Evolutionary conservation across 495 filamentous ascomycete genomes (phyloP).

Genomic region (Trichoderma reesei): DNA sequence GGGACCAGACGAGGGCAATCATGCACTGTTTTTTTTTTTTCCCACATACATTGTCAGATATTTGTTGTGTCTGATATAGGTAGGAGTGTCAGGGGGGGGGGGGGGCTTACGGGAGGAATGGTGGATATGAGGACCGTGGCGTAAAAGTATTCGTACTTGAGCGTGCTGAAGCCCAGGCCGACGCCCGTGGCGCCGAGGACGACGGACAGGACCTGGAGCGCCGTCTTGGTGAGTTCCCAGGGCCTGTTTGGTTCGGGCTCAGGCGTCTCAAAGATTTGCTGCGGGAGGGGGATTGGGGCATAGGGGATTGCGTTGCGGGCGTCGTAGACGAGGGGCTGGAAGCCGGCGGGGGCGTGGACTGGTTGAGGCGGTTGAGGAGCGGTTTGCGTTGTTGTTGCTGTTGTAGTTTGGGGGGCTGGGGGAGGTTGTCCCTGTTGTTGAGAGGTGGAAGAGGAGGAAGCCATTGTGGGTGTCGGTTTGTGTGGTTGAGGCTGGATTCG

Average conservation of each 20-base stretch:
- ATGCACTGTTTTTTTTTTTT: conserved; percentile 18
- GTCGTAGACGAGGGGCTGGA: background rate
- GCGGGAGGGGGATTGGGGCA: background rate
- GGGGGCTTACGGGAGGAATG: conserved; percentile 14
- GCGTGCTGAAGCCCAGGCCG: conserved; percentile 13
- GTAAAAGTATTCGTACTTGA: background rate
- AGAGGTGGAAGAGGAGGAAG: background rate
- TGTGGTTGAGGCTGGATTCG: too few relatives aligned
- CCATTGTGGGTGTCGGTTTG: too few relatives aligned
- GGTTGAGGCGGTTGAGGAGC: background rate
- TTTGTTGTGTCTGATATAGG: background rate
- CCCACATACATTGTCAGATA: too few relatives aligned
- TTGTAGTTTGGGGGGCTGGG: too few relatives aligned
- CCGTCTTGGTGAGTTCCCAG: conserved; percentile 26
- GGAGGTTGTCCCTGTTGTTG: background rate
- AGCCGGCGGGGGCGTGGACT: background rate
- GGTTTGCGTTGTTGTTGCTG: background rate
- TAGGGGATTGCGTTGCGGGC: background rate
- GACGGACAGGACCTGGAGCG: conserved; percentile 19
- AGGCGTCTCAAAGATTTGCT: background rate
- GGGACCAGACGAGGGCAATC: conserved; percentile 26
- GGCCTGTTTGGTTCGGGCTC: conserved; percentile 3
- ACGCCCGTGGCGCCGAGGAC: conserved; percentile 22
- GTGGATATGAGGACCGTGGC: background rate
- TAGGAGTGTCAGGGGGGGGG: background rate